Evolutionary conservation across 192 early-diverging fungal genomes (phyloP), one percentile per base, ranked within the genome.

Genomic region (Lobosporangium transversale): DNA sequence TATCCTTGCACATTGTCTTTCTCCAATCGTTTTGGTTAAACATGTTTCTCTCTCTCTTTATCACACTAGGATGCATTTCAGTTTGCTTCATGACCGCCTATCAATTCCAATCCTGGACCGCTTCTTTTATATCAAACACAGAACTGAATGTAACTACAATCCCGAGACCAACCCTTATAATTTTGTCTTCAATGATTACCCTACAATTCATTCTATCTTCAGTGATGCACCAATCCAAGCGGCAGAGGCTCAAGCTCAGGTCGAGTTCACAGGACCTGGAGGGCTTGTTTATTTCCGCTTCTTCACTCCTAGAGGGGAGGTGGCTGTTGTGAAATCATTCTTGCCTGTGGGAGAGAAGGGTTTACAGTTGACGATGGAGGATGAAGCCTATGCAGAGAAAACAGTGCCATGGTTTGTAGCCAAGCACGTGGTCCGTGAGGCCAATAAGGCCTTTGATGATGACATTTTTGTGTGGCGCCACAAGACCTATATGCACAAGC

Each of bases 391-490:
- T 52, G 65, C 73, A 3, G 73, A 76, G 29, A 76, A 62, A 4
- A 26, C 73, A 17, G 73, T 67, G 14, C 73, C 65, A 0, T 62
- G 36, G 42, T 32, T 76, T 7, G 73, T 62, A 24, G 73, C 73
- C 1, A 53, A 47, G 2, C 65, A 76, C 55, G 43, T 76, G 17
- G 49, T 76, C 26, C 63, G 73, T 1, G 73, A 76, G 43, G 73
- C 73, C 23, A 76, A 67, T 65, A 76, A 76, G 54, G 65, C 73
- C 3, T 76, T 76, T 53, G 73, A 76, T 27, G 73, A 76, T 20
- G 73, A 67, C 40, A 76, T 76, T 40, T 76, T 76, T 76, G 65
- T 76, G n/a, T 76, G 73, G 73, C 57, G 73, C 29, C 73, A 76
- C 48, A 67, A 76, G 40, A 76, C 73, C 1, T 75, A 75, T 31